A percentile compares a stretch with the other conserved stretches of the same genome.
Conservation (phyloP, 2,329 filamentous ascomycete genomes). For the Ramularia collo-cygni region DNA sequence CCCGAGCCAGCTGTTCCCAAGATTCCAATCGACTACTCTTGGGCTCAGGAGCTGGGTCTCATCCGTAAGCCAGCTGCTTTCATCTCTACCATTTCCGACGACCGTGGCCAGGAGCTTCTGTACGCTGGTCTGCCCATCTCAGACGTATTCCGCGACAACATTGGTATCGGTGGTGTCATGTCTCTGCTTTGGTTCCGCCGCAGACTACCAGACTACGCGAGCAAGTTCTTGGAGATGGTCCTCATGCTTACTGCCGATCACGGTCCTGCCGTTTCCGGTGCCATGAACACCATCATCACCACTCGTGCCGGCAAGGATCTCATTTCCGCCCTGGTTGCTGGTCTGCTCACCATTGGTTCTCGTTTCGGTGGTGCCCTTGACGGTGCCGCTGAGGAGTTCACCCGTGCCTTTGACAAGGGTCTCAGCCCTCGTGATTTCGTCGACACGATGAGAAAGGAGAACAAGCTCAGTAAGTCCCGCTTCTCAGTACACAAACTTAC, state of each 20-base stretch:
- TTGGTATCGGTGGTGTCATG: constrained; percentile 99
- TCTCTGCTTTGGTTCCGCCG: constrained; percentile 99
- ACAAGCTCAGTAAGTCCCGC: constrained; percentile 75
- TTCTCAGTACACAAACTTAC: not conserved
- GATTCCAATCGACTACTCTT: constrained; percentile 99
- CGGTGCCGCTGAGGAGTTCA: constrained; percentile 96
- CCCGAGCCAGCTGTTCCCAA: constrained; percentile 91
- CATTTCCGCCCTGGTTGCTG: constrained; percentile 88
- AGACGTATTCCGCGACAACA: constrained; percentile 98
- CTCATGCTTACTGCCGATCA: constrained; percentile 99
- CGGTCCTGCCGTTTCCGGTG: constrained; percentile 96
- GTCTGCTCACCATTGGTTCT: constrained; percentile 96
- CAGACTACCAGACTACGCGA: constrained; percentile 89
- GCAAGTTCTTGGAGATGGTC: constrained; percentile 99
- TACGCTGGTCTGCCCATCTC: constrained; percentile 99
- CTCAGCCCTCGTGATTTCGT: constrained; percentile 98
- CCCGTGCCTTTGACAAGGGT: constrained; percentile 95
- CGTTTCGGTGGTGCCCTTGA: constrained; percentile 98
- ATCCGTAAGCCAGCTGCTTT: constrained; percentile 99
- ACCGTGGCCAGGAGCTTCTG: constrained; percentile 97
- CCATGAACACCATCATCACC: constrained; percentile 99
- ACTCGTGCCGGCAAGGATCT: constrained; percentile 98
- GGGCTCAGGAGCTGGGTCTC: constrained; percentile 98
- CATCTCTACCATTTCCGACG: constrained; percentile 99
- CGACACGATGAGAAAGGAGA: constrained; percentile 97